phyloP scores from a whole-genome alignment of 805 yeast genomes.

The Clavispora vitiphila region DNA sequence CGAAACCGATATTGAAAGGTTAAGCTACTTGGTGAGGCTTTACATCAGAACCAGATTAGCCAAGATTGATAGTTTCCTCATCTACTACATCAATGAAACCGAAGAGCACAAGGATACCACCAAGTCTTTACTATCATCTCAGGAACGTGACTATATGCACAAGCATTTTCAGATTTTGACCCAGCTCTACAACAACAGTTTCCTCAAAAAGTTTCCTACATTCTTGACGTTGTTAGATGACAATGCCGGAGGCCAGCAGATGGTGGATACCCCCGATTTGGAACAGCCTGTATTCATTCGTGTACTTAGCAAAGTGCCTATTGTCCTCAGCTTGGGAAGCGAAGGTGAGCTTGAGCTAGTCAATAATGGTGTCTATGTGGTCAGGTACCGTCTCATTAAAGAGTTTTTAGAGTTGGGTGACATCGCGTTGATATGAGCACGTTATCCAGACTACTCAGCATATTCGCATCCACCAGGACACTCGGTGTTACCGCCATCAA shows the following conservation, averaged over 20 bases:
- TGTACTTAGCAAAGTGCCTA: constrained; percentile 39
- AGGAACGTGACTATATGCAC: constrained; percentile 64
- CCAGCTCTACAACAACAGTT: constrained; percentile 61
- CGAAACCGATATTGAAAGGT: constrained; percentile 87
- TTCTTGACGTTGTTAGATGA: constrained; percentile 73
- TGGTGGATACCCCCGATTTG: constrained; percentile 78
- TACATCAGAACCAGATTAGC: constrained; percentile 72
- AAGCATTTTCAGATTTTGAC: constrained; percentile 59
- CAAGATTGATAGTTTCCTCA: constrained; percentile 68
- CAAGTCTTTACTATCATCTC: constrained; percentile 39
- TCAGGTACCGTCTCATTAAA: constrained; percentile 51
- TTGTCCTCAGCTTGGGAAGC: constrained; percentile 22
- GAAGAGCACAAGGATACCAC: constrained; percentile 20
- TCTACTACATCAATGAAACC: constrained; percentile 46
- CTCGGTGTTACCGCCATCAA: constrained; percentile 54
- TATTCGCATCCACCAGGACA: constrained; percentile 74
- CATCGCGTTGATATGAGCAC: constrained; percentile 28
- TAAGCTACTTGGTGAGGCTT: constrained; percentile 74
- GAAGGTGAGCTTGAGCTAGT: constrained; percentile 28
- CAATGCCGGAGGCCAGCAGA: constrained; percentile 49
- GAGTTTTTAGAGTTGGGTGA: constrained; percentile 34
- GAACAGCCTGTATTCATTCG: constrained; percentile 73
- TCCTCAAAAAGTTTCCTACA: constrained; percentile 63
- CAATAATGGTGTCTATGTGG: constrained; percentile 66
- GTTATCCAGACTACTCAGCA: background rate